Percentiles rank a stretch among this genome's conserved stretches.
phyloP scores from a whole-genome alignment of 306 rosid species.

The Cicer chorassanicum region DNA sequence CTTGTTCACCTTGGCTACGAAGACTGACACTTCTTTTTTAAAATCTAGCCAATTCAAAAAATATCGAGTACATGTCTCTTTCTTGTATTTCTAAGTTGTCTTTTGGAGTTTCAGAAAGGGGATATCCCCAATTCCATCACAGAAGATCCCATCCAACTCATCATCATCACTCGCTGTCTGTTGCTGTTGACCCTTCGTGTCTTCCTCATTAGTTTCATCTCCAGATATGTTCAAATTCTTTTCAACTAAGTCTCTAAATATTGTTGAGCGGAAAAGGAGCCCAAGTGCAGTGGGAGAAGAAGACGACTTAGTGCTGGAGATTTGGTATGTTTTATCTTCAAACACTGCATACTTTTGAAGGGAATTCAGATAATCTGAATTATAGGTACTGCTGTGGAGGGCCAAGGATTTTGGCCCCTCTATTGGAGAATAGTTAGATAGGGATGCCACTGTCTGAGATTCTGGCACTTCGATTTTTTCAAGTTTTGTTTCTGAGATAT shows the following conservation, averaged over 20 bases:
- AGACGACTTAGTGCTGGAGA: conserved; percentile 50
- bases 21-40: not conserved
- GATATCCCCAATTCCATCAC: conserved; percentile 52
- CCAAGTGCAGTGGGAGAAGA: conserved; percentile 75
- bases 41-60: conserved; percentile 31
- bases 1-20: not conserved
- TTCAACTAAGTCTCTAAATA: conserved; percentile 71
- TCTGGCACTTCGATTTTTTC: conserved; percentile 44
- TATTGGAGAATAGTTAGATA: conserved; percentile 33
- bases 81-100: conserved; percentile 52
- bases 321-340: conserved; percentile 43
- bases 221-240: conserved; percentile 55
- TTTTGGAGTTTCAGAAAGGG: conserved; percentile 55
- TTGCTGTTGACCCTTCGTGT: conserved; percentile 47
- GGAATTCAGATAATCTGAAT: conserved; percentile 47
- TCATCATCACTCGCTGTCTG: conserved; percentile 44
- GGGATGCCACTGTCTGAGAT: conserved; percentile 41
- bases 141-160: conserved; percentile 59
- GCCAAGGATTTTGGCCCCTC: conserved; percentile 43
- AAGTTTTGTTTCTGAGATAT: conserved; percentile 29
- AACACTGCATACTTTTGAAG: conserved; percentile 48
- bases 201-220: conserved; percentile 63
- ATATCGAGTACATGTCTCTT: conserved; percentile 49
- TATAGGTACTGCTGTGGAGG: conserved; percentile 40
- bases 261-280: conserved; percentile 68